Conservation (phyloP, 306 rosid genomes). For the Medicago truncatula region DNA sequence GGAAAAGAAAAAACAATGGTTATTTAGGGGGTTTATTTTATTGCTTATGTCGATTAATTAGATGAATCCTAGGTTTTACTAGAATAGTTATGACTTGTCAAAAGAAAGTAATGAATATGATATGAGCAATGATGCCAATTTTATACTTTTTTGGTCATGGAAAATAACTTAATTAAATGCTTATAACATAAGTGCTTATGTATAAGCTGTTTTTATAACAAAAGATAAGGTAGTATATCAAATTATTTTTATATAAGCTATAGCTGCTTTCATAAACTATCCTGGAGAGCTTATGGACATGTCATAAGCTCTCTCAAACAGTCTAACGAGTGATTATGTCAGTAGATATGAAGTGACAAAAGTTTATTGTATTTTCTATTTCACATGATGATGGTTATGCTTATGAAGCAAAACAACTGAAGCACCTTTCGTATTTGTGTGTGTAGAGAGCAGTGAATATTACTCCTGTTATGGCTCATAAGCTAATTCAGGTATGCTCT, state of each 20-base stretch:
- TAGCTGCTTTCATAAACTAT: not conserved
- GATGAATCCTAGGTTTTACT: slow-evolving; percentile 7
- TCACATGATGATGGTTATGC: slow-evolving; percentile 5
- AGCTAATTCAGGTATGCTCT: slow-evolving; percentile 71
- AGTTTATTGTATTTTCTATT: slow-evolving; percentile 11
- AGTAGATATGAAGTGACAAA: not conserved
- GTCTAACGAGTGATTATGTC: not conserved
- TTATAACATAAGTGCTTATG: not conserved
- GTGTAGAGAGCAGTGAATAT: slow-evolving; percentile 83
- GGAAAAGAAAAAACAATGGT: too few species aligned
- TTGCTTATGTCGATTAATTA: not conserved
- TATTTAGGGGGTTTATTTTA: too few species aligned
- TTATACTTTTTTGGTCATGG: not conserved
- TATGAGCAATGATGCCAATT: slow-evolving; percentile 18
- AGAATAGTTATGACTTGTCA: slow-evolving; percentile 8
- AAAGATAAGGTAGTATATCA: not conserved
- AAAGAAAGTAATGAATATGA: not conserved
- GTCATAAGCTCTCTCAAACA: not conserved
- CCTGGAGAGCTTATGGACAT: not conserved
- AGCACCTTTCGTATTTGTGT: slow-evolving; percentile 11
- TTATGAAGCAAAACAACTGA: slow-evolving; percentile 20
- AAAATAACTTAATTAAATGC: not conserved
- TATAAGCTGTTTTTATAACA: not conserved
- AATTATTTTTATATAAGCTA: not conserved
- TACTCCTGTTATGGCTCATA: slow-evolving; percentile 77